Base-by-base conservation (phyloP, 164 flowering plant species). In the Dillenia turbinata region DNA sequence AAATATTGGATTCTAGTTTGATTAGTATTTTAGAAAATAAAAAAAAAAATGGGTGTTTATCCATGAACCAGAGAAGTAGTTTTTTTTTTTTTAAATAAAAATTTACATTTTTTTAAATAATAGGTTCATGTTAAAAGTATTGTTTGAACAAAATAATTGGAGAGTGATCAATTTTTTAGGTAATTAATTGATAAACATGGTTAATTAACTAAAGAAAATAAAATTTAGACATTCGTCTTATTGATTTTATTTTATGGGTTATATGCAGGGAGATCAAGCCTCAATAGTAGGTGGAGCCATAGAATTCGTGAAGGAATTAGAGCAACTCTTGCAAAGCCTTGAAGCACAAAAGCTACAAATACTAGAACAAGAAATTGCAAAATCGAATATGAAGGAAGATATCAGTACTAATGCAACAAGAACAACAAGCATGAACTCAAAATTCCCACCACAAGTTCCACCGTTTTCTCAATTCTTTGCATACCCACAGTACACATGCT, bases 221-320 rank as follows among this genome's bases (percentile, higher is more conserved):
- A 26, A 26, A 5, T 26, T 26, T 33, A 33, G 40, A 33, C 40
- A 33, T 55, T 40, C 44, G 6, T 10, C 24, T 11, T 33, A 1
- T 1, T 24, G 6, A 12, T 54, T 44, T 12, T 48, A 55, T 12
- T 15, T 2, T 10, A 16, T 57, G 14, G 60, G 54, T 44, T 26
- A 15, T 55, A 51, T 67, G 69, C 33, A 93, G 98, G 94, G 97
- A 61, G 98, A 93, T 70, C 98, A 93, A 72, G 97, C 98, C 8
- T 93, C 98, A 1, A 82, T 90, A 59, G 94, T 93, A 40, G 98
- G 94, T 49, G 97, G 98, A 26, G 98, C 98, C 0, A 87, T 93
- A 56, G 92, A 87, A 61, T 93, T 78, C 69, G 96, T 93, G 67
- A 93, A 90, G 80, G 92, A 90, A 56, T 84, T 93, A 14, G 98